Percentiles rank a stretch among this genome's conserved stretches.
Evolutionary conservation across 805 yeast species (phyloP).

Genomic region (Metschnikowia santaceciliae): DNA sequence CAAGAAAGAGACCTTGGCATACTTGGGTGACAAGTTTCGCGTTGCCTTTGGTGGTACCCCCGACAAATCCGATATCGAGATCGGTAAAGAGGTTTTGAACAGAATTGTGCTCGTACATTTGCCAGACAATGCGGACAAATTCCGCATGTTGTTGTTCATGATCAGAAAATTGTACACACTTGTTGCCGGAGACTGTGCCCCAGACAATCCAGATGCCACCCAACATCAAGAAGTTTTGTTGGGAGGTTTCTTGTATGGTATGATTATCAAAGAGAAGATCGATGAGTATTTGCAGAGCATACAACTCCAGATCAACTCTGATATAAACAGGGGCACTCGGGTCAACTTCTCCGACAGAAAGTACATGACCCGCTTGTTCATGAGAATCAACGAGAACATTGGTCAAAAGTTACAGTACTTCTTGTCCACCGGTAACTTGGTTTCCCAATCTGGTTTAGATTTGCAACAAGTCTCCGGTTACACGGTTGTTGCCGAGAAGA

Average conservation of each 20-base stretch:
- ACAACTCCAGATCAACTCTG: slow-evolving; percentile 69
- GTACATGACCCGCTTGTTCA: slow-evolving; percentile 75
- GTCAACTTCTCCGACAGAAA: slow-evolving; percentile 81
- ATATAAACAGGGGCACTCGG: slow-evolving; percentile 73
- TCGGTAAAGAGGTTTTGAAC: slow-evolving; percentile 77
- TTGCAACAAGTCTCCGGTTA: slow-evolving; percentile 97
- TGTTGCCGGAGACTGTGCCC: slow-evolving; percentile 94
- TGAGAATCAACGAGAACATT: slow-evolving; percentile 83
- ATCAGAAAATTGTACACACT: slow-evolving; percentile 89
- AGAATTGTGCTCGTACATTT: slow-evolving; percentile 90
- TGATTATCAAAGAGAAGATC: slow-evolving; percentile 93
- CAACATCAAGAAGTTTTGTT: slow-evolving; percentile 96
- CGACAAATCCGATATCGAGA: slow-evolving; percentile 84
- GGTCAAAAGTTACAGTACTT: slow-evolving; percentile 94
- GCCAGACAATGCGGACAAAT: slow-evolving; percentile 70
- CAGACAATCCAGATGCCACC: slow-evolving; percentile 98
- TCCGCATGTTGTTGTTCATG: slow-evolving; percentile 86
- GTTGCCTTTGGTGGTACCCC: slow-evolving; percentile 87
- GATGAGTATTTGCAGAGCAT: slow-evolving; percentile 84
- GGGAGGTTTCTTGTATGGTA: slow-evolving; percentile 95
- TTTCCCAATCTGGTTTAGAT: slow-evolving; percentile 95
- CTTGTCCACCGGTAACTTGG: slow-evolving; percentile 93
- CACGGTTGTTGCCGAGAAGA: slow-evolving; percentile 98
- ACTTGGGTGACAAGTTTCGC: slow-evolving; percentile 93
- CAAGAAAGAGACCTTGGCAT: slow-evolving; percentile 85